phyloP scores from a whole-genome alignment of 768 basidiomycete genomes.

The Mycena vitilis region DNA sequence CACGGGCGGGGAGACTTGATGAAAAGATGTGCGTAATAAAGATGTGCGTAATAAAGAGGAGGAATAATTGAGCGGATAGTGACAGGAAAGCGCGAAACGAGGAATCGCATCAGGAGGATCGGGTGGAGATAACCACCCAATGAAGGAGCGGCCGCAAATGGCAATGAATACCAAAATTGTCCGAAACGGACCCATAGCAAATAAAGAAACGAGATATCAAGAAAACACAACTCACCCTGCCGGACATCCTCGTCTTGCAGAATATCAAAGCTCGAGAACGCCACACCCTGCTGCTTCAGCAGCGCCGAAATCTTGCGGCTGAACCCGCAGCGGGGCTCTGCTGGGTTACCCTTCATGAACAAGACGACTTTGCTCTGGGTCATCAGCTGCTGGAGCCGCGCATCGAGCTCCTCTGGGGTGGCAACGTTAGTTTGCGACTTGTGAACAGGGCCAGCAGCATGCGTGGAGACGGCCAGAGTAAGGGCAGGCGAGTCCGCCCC shows the following conservation, averaged over 20 bases:
- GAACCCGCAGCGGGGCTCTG: conserved; percentile 86
- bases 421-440: conserved; percentile 42
- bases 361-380: conserved; percentile 80
- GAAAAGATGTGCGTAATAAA: not conserved
- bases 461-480: conserved; percentile 68
- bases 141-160: too few relatives aligned
- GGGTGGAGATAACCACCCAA: too few relatives aligned
- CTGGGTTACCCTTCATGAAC: conserved; percentile 92
- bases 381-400: conserved; percentile 80
- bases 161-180: too few relatives aligned
- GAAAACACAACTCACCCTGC: conserved; percentile 64
- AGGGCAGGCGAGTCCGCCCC: conserved; percentile 84
- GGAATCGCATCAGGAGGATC: too few relatives aligned
- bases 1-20: too few relatives aligned
- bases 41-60: too few relatives aligned
- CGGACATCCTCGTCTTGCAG: conserved; percentile 83
- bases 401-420: conserved; percentile 72
- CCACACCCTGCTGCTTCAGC: conserved; percentile 70
- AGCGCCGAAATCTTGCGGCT: conserved; percentile 79
- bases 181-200: too few relatives aligned
- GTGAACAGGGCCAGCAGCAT: conserved; percentile 49
- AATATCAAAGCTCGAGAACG: conserved; percentile 87
- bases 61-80: too few relatives aligned
- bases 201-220: conserved; percentile 11
- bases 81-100: too few relatives aligned